Base-by-base conservation (phyloP, 441 rosid species). In the Populus tomentosa region DNA sequence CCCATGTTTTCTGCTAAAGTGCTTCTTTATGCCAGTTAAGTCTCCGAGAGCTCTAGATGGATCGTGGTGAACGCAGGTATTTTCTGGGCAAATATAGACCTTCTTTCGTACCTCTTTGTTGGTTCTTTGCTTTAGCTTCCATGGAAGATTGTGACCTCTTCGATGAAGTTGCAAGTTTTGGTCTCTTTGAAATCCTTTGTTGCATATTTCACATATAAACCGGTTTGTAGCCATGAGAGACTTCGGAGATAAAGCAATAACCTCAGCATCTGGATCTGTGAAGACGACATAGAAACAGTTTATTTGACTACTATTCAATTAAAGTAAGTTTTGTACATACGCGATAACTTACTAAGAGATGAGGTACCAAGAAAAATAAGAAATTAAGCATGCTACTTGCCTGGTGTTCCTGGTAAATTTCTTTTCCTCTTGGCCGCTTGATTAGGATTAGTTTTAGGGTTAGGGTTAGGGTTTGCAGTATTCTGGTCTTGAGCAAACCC, bases 81-180 rank as follows among this genome's bases (percentile, higher is more conserved):
- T 80, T 80, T 90, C 92, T 0, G 94, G 94, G 82, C 94, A 90
- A 24, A 88, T 88, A 72, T 88, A 90, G 9, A 89, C 94, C 69
- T 85, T 87, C 82, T 88, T 90, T 21, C 84, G 81, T n/a, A 88
- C 79, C 69, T 90, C 92, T 69, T 87, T 89, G 70, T 80, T 83
- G 59, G 82, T 82, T 75, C 91, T 79, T 80, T 89, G 94, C 77
- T 74, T 85, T n/a, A 90, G 87, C 88, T 88, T 89, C 94, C 92
- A 90, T 6, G 94, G 94, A 71, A 90, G 85, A 80, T 88, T 90
- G 75, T 90, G 94, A 5, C 94, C 94, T 74, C 94, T 84, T 61
- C 94, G 86, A 83, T 90, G 94, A 67, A 90, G 94, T 84, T 90
- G 94, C 38, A 90, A 82, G 79, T 90, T 90, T 73, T 90, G 94